Conservation (phyloP, 169 alveolate species). For the Plasmodium billcollinsi region DNA sequence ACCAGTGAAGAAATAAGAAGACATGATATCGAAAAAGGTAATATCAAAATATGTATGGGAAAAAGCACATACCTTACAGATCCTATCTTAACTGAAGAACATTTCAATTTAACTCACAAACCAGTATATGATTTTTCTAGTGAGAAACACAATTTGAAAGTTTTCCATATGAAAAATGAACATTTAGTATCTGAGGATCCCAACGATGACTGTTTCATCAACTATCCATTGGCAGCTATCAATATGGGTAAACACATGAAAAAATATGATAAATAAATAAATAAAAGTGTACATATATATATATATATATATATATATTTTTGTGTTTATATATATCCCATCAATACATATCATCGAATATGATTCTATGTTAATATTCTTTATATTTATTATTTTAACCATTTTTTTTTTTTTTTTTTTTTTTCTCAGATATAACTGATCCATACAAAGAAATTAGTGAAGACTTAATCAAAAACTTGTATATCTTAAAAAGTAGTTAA, state of each 20-base stretch:
- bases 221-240: conserved; percentile 11
- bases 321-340: not conserved
- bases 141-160: conserved; percentile 7
- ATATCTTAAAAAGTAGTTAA: conserved; percentile 40
- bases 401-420: not conserved
- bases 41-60: conserved; percentile 34
- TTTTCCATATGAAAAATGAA: conserved; percentile 35
- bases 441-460: conserved; percentile 62
- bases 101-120: conserved; percentile 27
- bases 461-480: conserved; percentile 49
- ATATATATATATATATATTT: not conserved
- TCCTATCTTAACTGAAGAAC: conserved; percentile 16
- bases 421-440: conserved; percentile 29
- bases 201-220: conserved; percentile 23
- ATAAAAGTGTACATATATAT: not conserved
- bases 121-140: conserved; percentile 22
- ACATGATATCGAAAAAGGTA: conserved; percentile 4
- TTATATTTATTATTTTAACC: no score
- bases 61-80: conserved; percentile 20
- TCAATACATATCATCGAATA: not conserved
- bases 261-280: not conserved
- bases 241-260: conserved; percentile 14
- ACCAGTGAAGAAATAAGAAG: conserved; percentile 15
- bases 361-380: not conserved
- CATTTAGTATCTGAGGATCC: conserved; percentile 5